Evolutionary conservation across 2,329 filamentous ascomycete genomes (phyloP).

Genomic region (Fusarium pilosicola): DNA sequence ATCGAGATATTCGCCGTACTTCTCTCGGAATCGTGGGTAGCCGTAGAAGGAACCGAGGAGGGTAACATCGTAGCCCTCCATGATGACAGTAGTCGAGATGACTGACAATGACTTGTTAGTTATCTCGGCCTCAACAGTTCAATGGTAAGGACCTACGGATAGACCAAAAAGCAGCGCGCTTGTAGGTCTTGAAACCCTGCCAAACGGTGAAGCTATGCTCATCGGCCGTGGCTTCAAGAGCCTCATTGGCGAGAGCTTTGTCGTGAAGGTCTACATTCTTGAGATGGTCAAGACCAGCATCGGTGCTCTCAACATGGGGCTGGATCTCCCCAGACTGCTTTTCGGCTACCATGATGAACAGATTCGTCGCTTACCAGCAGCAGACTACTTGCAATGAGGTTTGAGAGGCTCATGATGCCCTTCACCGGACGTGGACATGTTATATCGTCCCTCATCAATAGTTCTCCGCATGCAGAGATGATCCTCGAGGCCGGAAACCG

Average conservation of each 20-base stretch:
- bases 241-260: constrained; percentile 52
- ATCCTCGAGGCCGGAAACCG: background rate
- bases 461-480: constrained; percentile 18
- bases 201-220: constrained; percentile 51
- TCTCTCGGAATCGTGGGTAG: constrained; percentile 52
- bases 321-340: constrained; percentile 32
- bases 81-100: constrained; percentile 59
- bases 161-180: constrained; percentile 53
- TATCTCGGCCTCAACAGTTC: background rate
- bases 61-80: constrained; percentile 63
- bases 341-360: constrained; percentile 37
- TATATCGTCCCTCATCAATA: constrained; percentile 14
- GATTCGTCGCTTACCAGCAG: constrained; percentile 4
- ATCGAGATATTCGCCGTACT: constrained; percentile 52
- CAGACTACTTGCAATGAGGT: background rate
- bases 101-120: constrained; percentile 39
- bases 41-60: constrained; percentile 59
- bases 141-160: constrained; percentile 40
- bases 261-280: constrained; percentile 49
- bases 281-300: constrained; percentile 45
- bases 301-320: constrained; percentile 46
- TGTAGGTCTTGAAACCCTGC: constrained; percentile 53
- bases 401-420: background rate
- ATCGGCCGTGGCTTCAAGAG: constrained; percentile 49
- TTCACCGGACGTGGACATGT: background rate